Evolutionary conservation across 768 basidiomycete species (phyloP), one percentile per base, ranked within the genome.

Genomic region (Auriscalpium microsporum): DNA sequence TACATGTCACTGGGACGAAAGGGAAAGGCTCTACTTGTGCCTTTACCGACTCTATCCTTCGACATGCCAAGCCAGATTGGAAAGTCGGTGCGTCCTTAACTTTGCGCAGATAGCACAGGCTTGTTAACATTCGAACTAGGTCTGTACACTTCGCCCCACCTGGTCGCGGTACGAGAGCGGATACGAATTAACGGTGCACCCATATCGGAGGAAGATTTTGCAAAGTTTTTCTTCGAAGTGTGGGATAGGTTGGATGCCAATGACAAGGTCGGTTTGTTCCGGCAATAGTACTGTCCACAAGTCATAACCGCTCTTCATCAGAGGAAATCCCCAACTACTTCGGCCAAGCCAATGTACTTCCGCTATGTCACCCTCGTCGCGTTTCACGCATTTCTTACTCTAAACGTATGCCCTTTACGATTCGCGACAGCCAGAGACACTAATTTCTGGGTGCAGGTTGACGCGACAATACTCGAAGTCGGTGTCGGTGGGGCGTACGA

Each of bases 11-110:
- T 9, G 95, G 95, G 4, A 98, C 96, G 4, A 99, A 99, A 72
- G 95, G 95, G 36, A 99, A 99, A 69, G 95, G 95, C 8, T 98
- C 95, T 3, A 94, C 96, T 1, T 91, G 90, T 60, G 95, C 96
- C 8, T 98, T 98, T 64, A 80, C 82, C 4, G 87, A 93, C 63
- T 90, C 88, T 10, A 84, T 97, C 52, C 74, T 98, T 50, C 81
- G 90, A n/a, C 76, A 79, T 56, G 71, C 78, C n/a, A 78, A 72
- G 60, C 86, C 94, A 8, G 71, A 76, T 2, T 90, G 86, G 76
- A 94, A 84, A 75, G 80, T 90, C 59, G 95, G 93, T 90, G 65
- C 60, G 83, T 50, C 23, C 47, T 23, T 21, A 33, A 48, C 45
- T 45, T 54, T 44, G 52, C 19, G 13, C 44, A 33, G 35, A 42